These are phyloP conservation scores for Tagetes erecta DNA, from an alignment of 129 eudicot species.

Conservation along the genomic window DNA sequence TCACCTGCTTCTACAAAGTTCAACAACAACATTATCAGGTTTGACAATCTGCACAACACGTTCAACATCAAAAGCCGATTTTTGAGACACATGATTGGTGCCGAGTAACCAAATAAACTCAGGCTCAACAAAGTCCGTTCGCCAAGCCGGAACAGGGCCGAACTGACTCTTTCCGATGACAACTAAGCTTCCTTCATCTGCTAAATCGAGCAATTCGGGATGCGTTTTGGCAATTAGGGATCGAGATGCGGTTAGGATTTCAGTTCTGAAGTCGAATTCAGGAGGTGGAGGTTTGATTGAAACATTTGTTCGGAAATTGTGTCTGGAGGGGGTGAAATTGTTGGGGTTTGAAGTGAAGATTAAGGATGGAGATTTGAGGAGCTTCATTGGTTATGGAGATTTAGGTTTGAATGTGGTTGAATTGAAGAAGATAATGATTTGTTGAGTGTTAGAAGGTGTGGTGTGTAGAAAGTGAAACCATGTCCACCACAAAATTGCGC, in stretches of 20 bases:
- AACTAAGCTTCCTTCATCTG: slow-evolving; percentile 61
- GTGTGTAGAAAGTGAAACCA: slow-evolving; percentile 21
- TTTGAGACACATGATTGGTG: slow-evolving; percentile 60
- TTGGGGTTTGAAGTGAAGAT: slow-evolving; percentile 33
- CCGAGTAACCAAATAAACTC: slow-evolving; percentile 91
- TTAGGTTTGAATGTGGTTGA: background rate
- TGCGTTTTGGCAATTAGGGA: slow-evolving; percentile 55
- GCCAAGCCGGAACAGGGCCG: slow-evolving; percentile 89
- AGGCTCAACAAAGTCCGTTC: slow-evolving; percentile 88
- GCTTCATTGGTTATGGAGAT: slow-evolving; percentile 43
- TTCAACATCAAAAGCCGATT: slow-evolving; percentile 69
- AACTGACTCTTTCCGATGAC: slow-evolving; percentile 61
- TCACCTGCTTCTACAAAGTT: slow-evolving; percentile 97
- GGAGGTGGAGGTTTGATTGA: slow-evolving; percentile 79
- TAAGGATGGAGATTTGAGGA: slow-evolving; percentile 38
- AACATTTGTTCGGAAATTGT: slow-evolving; percentile 26
- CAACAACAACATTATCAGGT: slow-evolving; percentile 96
- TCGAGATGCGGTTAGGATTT: slow-evolving; percentile 47
- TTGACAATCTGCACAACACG: slow-evolving; percentile 67
- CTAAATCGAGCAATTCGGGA: slow-evolving; percentile 78
- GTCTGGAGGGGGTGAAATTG: slow-evolving; percentile 19
- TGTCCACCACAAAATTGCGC: slow-evolving; percentile 24
- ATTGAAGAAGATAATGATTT: slow-evolving; percentile 25
- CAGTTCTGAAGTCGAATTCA: slow-evolving; percentile 59
- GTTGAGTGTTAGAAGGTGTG: background rate